phyloP scores from a whole-genome alignment of 202 grass and related monocot genomes.

The Carex arenaria region DNA sequence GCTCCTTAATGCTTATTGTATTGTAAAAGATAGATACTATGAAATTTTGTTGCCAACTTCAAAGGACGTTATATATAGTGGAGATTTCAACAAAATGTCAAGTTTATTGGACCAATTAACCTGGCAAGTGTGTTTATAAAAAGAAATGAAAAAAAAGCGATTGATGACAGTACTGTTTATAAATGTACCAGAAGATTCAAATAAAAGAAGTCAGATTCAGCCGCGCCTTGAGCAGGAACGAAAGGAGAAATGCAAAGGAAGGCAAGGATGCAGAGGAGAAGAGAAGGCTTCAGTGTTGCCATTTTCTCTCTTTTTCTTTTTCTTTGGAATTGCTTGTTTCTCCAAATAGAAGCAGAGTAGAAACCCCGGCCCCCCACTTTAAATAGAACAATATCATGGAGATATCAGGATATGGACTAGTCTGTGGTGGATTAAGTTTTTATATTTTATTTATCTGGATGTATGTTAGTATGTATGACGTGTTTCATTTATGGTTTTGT shows the following conservation, averaged over 20 bases:
- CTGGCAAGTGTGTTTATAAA: not conserved
- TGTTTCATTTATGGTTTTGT: not conserved
- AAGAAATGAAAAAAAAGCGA: not conserved
- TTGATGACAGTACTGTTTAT: not conserved
- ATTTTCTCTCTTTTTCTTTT: not conserved
- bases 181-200: slow-evolving; percentile 22
- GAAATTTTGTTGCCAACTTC: not conserved
- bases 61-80: not conserved
- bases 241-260: slow-evolving; percentile 5
- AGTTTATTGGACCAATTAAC: not conserved
- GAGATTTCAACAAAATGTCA: no score
- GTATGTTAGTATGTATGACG: not conserved
- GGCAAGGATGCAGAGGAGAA: slow-evolving; percentile 19
- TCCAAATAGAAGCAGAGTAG: not conserved
- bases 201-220: slow-evolving; percentile 14
- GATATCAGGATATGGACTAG: no score
- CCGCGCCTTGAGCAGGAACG: not conserved
- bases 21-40: not conserved
- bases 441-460: not conserved
- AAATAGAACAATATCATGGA: not conserved
- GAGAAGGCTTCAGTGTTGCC: slow-evolving; percentile 23
- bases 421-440: not conserved
- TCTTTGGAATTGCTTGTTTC: not conserved
- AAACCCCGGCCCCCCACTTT: not conserved
- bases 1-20: not conserved